Base-by-base conservation (phyloP, 2,329 filamentous ascomycete species). In the Hymenoscyphus repandus region DNA sequence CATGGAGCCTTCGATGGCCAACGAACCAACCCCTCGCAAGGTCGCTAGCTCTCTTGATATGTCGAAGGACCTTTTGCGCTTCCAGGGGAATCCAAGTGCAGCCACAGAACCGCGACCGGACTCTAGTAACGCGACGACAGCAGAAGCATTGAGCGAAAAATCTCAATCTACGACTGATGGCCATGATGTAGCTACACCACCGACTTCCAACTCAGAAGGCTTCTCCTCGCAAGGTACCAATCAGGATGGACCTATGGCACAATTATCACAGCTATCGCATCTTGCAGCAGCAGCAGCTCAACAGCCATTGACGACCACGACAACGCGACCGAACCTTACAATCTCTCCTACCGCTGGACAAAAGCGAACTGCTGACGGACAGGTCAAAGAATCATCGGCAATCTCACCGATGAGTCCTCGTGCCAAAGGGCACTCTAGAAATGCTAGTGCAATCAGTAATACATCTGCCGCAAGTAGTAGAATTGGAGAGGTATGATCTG, bases 301-400 rank as follows among this genome's bases (percentile, higher is more conserved):
- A 64, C 70, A 76, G 49, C 57, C 60, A 52, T 42, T 51, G 52
- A 53, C 54, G 37, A 55, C 34, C 22, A 36, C 54, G 51, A 46
- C 53, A 18, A 54, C 55, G 45, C 58, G 58, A 44, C 53, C 58
- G 22, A 62, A 44, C 32, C 39, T 59, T 31, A 36, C 47, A 22
- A 56, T 61, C 44, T 42, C 56, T 46, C 50, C 60, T 13, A 60
- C 60, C 45, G 64, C 62, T 32, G 75, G 78, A 15, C 80, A 82
- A 55, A 95, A 95, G 71, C 79, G 90, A 58, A 92, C 82, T 62
- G 87, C 88, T 32, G 85, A 87, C 63, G 90, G 88, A 38, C 74
- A 80, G 45, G 75, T 90, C 50, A 95, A 90, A 69, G 68, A 74
- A 57, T 69, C 70, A 6, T n/a, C 10, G 3, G 75, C 69, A 54